Evolutionary conservation across 2,329 filamentous ascomycete genomes (phyloP), one percentile per base, ranked within the genome.

Genomic region (Sarocladium strictum): DNA sequence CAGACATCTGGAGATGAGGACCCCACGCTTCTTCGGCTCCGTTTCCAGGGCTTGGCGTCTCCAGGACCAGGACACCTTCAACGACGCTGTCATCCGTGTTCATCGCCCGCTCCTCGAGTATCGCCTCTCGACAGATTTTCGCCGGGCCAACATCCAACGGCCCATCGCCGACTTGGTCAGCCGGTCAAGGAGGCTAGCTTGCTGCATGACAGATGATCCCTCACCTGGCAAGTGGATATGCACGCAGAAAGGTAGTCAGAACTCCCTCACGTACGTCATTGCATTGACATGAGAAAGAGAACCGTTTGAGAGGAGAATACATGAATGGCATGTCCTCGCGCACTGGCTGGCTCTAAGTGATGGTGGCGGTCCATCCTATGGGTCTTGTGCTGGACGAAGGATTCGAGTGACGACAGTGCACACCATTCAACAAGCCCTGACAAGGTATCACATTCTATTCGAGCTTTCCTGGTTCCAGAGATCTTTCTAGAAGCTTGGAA

Each of bases 141-240:
- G 40, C 19, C 40, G 17, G 23, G 21, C 17, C 23, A 21, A 21
- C 15, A 12, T 45, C 3, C 17, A 11, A 23, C 21, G 64, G 19
- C 64, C 62, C 27, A 53, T 65, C 17, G 58, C 61, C 17, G 63
- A 67, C 37, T 9, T 26, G 21, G 19, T 45, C 40, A 45, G 23
- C 19, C 29, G 29, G 7, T 32, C 29, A 32, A n/a, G n/a, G n/a
- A n/a, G n/a, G n/a, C n/a, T n/a, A n/a, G n/a, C n/a, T n/a, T n/a
- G n/a, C n/a, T n/a, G n/a, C n/a, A n/a, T n/a, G n/a, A n/a, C n/a
- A n/a, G n/a, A n/a, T n/a, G n/a, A n/a, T n/a, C n/a, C n/a, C n/a
- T n/a, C n/a, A n/a, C n/a, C n/a, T n/a, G n/a, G n/a, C n/a, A n/a
- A n/a, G n/a, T n/a, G n/a, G n/a, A n/a, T n/a, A n/a, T n/a, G n/a